phyloP scores from a whole-genome alignment of 2,329 filamentous ascomycete genomes.

The Verticillium dahliae region DNA sequence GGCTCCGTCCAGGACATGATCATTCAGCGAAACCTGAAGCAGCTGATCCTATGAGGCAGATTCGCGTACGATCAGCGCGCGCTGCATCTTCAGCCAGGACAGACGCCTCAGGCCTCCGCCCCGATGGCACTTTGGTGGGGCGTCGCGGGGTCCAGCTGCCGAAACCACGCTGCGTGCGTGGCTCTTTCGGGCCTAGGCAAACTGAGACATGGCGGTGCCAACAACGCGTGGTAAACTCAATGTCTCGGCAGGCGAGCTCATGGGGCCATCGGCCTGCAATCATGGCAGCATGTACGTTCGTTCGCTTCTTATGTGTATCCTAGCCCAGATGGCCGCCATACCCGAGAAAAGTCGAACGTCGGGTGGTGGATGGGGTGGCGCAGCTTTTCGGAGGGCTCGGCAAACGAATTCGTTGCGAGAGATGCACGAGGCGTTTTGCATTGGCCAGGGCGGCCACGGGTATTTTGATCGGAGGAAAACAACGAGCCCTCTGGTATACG shows the following conservation, averaged over 20 bases:
- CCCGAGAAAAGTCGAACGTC: neutral
- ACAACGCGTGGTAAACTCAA: neutral
- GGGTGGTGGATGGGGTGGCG: neutral
- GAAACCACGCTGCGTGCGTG: neutral
- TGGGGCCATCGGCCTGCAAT: neutral
- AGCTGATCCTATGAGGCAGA: constrained; percentile 59
- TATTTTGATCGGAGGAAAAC: neutral
- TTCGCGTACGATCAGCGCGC: neutral
- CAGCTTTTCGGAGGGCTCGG: neutral
- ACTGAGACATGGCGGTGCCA: neutral
- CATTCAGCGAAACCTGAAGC: constrained; percentile 76
- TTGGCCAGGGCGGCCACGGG: neutral
- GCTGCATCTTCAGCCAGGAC: neutral
- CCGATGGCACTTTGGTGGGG: neutral
- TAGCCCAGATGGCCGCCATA: neutral
- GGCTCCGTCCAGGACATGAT: constrained; percentile 82
- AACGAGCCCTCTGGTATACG: no score
- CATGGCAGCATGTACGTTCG: neutral
- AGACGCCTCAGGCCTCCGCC: neutral
- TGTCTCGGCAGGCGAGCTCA: neutral
- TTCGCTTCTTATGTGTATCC: neutral
- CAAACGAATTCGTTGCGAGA: neutral
- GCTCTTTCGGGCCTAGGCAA: neutral
- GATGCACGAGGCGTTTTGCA: neutral
- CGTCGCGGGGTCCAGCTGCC: neutral